Evolutionary conservation across 169 alveolate genomes (phyloP).

Genomic region (Plasmodium fragile): DNA sequence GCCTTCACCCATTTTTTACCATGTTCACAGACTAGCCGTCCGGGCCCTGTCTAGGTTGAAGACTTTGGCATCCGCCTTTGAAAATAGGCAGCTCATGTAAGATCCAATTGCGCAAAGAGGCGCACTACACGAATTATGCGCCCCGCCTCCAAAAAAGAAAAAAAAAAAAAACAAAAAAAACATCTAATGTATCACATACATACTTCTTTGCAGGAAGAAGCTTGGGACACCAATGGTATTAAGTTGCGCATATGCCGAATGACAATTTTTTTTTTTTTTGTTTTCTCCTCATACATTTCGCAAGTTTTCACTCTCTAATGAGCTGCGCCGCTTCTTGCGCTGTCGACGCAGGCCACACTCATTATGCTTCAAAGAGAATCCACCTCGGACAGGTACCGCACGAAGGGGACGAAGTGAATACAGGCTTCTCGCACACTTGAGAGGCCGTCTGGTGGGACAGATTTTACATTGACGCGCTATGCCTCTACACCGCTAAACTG

Average conservation of each 20-base stretch:
- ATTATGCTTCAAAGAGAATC: constrained; percentile 68
- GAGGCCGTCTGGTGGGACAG: not conserved
- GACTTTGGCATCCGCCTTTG: constrained; percentile 60
- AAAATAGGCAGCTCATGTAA: constrained; percentile 72
- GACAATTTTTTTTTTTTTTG: not conserved
- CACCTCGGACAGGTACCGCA: constrained; percentile 58
- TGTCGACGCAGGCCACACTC: constrained; percentile 42
- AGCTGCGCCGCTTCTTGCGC: not conserved
- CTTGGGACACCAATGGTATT: constrained; percentile 73
- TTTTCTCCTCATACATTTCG: not conserved
- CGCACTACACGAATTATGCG: not conserved
- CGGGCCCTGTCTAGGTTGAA: constrained; percentile 58
- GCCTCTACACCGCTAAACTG: not conserved
- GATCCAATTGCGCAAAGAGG: not conserved
- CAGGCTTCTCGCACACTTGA: not conserved
- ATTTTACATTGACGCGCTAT: not conserved
- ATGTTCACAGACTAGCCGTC: constrained; percentile 45
- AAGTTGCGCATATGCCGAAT: not conserved
- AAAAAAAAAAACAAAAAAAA: not conserved
- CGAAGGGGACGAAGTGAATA: not conserved
- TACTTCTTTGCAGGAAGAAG: constrained; percentile 46
- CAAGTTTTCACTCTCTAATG: not conserved
- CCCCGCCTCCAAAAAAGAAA: not conserved
- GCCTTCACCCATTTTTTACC: not conserved
- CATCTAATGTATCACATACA: not conserved